Conservation (phyloP, 305 asterid species). For the Solanum aculeatissimum region DNA sequence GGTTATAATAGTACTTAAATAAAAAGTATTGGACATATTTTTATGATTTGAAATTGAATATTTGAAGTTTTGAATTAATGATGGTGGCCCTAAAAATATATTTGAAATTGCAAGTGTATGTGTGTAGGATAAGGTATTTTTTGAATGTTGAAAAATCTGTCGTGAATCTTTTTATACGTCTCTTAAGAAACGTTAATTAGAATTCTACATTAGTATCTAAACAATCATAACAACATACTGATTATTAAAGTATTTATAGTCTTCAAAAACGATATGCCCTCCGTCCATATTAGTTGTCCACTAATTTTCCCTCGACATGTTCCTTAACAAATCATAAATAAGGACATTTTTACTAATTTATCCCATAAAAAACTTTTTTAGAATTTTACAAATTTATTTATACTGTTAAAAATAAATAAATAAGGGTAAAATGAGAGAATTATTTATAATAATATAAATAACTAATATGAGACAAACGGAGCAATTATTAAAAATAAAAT, state of each 20-base stretch:
- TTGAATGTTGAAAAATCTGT: not conserved
- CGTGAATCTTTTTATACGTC: not conserved
- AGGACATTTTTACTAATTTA: too few relatives aligned
- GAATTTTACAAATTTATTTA: too few relatives aligned
- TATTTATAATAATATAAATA: too few relatives aligned
- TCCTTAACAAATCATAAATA: not conserved
- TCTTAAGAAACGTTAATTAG: not conserved
- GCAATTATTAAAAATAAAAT: too few relatives aligned
- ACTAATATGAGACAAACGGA: too few relatives aligned
- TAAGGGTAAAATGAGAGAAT: too few relatives aligned
- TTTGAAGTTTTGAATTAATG: conserved; percentile 32
- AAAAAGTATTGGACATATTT: not conserved
- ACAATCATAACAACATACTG: not conserved
- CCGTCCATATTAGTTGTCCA: not conserved
- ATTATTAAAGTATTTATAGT: not conserved
- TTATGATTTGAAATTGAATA: conserved; percentile 20
- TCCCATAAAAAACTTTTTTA: too few relatives aligned
- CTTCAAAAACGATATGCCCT: not conserved
- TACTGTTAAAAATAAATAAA: too few relatives aligned
- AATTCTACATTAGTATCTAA: not conserved
- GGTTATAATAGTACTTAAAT: too few relatives aligned
- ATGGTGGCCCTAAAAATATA: conserved; percentile 2
- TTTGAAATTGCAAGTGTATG: not conserved
- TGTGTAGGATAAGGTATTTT: conserved; percentile 25
- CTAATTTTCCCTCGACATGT: not conserved